phyloP scores from a whole-genome alignment of 2,329 filamentous ascomycete genomes.

The Ophiostoma ulmi region DNA sequence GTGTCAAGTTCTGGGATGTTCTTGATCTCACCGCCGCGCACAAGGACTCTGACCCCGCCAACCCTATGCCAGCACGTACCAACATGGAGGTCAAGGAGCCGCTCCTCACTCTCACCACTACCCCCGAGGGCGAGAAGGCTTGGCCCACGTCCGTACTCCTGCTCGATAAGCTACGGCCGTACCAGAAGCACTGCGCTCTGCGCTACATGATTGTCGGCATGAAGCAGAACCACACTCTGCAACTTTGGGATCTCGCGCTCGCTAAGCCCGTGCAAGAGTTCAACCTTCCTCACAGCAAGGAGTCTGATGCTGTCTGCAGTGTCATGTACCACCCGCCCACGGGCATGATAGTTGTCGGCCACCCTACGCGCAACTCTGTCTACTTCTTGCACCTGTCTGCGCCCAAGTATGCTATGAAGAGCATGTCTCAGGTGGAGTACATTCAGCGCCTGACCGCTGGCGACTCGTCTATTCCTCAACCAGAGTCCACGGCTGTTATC shows the following conservation, averaged over 20 bases:
- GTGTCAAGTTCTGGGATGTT: constrained; percentile 98
- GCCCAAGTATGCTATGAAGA: constrained; percentile 80
- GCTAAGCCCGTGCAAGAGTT: constrained; percentile 96
- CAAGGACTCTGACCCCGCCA: constrained; percentile 47
- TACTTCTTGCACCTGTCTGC: constrained; percentile 96
- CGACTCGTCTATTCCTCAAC: constrained; percentile 68
- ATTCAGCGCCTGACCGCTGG: constrained; percentile 71
- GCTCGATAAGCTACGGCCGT: constrained; percentile 92
- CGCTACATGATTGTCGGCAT: constrained; percentile 96
- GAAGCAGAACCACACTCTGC: constrained; percentile 98
- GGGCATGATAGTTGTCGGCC: constrained; percentile 89
- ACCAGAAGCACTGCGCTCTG: constrained; percentile 80
- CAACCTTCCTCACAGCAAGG: constrained; percentile 90
- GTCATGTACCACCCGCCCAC: constrained; percentile 89
- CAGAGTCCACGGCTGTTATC: constrained; percentile 94
- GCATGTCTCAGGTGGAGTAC: constrained; percentile 82
- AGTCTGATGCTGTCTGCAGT: constrained; percentile 96
- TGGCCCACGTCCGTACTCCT: constrained; percentile 96
- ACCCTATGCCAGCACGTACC: constrained; percentile 50
- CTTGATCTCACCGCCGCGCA: constrained; percentile 62
- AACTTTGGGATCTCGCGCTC: constrained; percentile 95
- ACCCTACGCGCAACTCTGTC: constrained; percentile 93
- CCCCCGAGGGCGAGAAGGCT: constrained; percentile 82
- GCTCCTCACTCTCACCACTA: constrained; percentile 79
- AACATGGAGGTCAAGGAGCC: constrained; percentile 78